phyloP scores from a whole-genome alignment of 352 stramenopile genomes.

The Globisporangium cylindrosporum region DNA sequence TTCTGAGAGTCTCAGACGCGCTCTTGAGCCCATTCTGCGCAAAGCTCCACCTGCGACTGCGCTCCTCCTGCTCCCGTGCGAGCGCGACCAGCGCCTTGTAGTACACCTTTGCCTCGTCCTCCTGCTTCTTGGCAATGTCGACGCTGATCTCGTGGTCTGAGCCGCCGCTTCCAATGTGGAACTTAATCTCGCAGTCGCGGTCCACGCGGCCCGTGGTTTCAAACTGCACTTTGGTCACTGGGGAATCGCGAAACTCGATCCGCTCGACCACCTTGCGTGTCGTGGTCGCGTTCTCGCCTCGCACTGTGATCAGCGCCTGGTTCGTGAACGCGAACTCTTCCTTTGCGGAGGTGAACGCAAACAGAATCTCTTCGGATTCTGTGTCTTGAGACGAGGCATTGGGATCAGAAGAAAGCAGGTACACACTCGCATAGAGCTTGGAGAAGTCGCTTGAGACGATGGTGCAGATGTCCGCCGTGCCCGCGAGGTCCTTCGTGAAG shows the following conservation, averaged over 20 bases:
- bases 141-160: constrained; percentile 30
- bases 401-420: constrained; percentile 40
- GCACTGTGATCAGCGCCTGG: constrained; percentile 40
- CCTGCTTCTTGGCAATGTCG: constrained; percentile 52
- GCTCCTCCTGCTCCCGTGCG: background rate
- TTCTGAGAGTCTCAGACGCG: background rate
- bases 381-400: constrained; percentile 2
- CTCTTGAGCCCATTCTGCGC: background rate
- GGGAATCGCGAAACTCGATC: constrained; percentile 37
- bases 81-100: constrained; percentile 39
- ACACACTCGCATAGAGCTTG: constrained; percentile 27
- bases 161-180: constrained; percentile 29
- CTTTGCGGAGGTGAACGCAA: constrained; percentile 49
- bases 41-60: background rate
- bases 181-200: constrained; percentile 67
- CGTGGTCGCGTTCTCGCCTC: constrained; percentile 43
- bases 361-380: constrained; percentile 32
- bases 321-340: constrained; percentile 70
- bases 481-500: constrained; percentile 44
- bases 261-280: constrained; percentile 50
- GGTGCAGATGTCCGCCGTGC: constrained; percentile 49
- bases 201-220: constrained; percentile 55
- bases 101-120: constrained; percentile 38
- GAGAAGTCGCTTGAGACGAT: constrained; percentile 35
- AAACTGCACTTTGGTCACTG: constrained; percentile 34